Evolutionary conservation across 176 grass and related monocot species (phyloP).

Genomic region (Juncus inflexus): DNA sequence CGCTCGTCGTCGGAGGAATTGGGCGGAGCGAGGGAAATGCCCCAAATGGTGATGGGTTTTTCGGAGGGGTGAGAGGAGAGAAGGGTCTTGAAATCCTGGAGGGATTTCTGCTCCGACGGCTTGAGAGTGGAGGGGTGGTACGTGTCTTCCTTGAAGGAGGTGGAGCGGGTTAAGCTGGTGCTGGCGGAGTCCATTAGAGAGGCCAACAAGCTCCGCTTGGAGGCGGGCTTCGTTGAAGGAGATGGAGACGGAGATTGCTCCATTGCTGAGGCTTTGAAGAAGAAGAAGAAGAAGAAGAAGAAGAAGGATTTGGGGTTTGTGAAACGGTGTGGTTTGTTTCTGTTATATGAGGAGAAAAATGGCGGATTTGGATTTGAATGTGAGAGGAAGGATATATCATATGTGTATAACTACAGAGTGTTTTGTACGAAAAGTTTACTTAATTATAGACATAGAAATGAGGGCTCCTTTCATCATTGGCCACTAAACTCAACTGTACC

Average conservation of each 20-base stretch:
- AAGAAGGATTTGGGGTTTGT: slow-evolving; percentile 12
- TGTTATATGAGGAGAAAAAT: slow-evolving; percentile 8
- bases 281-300: not conserved
- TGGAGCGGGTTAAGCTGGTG: slow-evolving; percentile 38
- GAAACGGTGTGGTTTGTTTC: slow-evolving; percentile 20
- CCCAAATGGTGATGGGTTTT: slow-evolving; percentile 79
- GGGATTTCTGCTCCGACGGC: slow-evolving; percentile 52
- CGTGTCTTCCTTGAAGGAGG: slow-evolving; percentile 95
- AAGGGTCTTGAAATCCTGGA: slow-evolving; percentile 65
- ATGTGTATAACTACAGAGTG: too few species aligned
- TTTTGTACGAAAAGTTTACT: too few species aligned
- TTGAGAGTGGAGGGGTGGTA: slow-evolving; percentile 73
- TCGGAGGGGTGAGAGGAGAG: slow-evolving; percentile 43
- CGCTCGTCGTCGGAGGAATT: slow-evolving; percentile 43
- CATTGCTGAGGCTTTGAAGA: not conserved
- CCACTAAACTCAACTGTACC: too few species aligned
- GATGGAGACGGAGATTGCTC: slow-evolving; percentile 17
- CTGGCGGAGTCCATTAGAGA: slow-evolving; percentile 67
- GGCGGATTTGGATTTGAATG: slow-evolving; percentile 31
- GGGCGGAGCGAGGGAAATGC: slow-evolving; percentile 41
- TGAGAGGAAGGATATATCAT: too few species aligned
- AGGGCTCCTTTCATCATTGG: too few species aligned
- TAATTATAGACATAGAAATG: too few species aligned
- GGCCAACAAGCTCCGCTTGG: slow-evolving; percentile 67
- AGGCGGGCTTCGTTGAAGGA: slow-evolving; percentile 13